Base-by-base conservation (phyloP, 768 basidiomycete genomes). In the Suillus decipiens region DNA sequence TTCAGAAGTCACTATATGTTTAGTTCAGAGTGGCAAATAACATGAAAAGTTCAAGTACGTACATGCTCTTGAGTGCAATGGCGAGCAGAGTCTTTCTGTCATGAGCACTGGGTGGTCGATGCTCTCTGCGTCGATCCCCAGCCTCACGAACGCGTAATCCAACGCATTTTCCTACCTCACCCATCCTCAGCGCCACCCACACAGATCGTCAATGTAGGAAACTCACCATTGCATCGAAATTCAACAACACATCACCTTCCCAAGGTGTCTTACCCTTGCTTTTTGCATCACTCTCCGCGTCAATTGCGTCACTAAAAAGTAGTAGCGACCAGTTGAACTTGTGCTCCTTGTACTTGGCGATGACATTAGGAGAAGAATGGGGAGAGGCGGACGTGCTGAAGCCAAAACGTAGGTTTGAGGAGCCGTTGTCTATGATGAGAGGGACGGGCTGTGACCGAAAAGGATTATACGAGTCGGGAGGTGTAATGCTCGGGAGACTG, bases 231-330 rank as follows among this genome's bases (percentile, higher is more conserved):
- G 93, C 89, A 76, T 99, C 97, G 68, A 90, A 92, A 75, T 95
- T 95, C 68, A 94, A 82, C 54, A 98, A 74, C 24, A 97, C 87
- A 71, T 99, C 97, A 9, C 94, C 95, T 72, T 99, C 97, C 89
- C 92, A 99, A 60, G 96, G 89, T 0, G 86, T 87, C 69, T 86
- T 88, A 8, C 88, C 82, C 72, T 92, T 92, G 2, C 86, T 84
- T 68, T 89, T 85, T 63, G 93, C 89, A 12, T 88, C 90, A 45
- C 89, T 90, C 73, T 99, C 97, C 14, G 87, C 80, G 50, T 97
- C 96, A 36, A 93, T 86, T 12, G 87, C 94, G 37, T 90, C 87
- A 0, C 97, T 97, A 62, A 96, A 96, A 14, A 99, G 80, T 36
- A 96, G 73, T n/a, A 96, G 78, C 0, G 88, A 89, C 64, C 84